A percentile compares a stretch with the other conserved stretches of the same genome.
phyloP scores from a whole-genome alignment of 2,329 filamentous ascomycete species.

The Aspergillus ibericus region DNA sequence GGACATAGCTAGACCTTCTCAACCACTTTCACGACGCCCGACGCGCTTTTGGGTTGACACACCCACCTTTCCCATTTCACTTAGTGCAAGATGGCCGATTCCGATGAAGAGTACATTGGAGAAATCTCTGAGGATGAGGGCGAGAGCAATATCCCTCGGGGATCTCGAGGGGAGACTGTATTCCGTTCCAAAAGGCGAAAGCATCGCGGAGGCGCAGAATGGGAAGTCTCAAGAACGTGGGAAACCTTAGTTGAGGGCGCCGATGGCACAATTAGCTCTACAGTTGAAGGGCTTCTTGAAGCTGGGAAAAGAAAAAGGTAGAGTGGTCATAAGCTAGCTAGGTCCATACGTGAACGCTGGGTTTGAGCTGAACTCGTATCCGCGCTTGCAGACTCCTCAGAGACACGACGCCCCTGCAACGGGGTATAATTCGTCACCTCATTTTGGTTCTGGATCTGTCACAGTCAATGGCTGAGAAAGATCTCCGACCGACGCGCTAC shows the following conservation, averaged over 20 bases:
- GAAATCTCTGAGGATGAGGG: constrained; percentile 50
- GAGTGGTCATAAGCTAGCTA: constrained; percentile 15
- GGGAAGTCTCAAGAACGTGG: constrained; percentile 53
- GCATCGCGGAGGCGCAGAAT: constrained; percentile 42
- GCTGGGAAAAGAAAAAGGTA: constrained; percentile 76
- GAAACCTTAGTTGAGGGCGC: constrained; percentile 75
- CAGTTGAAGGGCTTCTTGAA: constrained; percentile 72
- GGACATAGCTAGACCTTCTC: neutral
- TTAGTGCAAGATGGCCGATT: constrained; percentile 43
- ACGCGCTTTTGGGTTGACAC: neutral
- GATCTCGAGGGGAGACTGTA: constrained; percentile 30
- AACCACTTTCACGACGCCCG: neutral
- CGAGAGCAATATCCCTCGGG: constrained; percentile 30
- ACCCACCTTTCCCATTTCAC: neutral
- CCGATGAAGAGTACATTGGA: constrained; percentile 55
- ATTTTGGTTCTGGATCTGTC: constrained; percentile 90
- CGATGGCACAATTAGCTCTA: constrained; percentile 72
- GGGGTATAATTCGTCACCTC: constrained; percentile 96
- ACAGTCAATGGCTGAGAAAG: constrained; percentile 91
- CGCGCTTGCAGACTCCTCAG: constrained; percentile 66
- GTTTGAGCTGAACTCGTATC: constrained; percentile 7
- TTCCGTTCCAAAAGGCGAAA: constrained; percentile 39
- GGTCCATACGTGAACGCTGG: neutral
- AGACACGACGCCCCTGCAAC: constrained; percentile 92
- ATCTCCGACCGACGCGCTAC: constrained; percentile 84